Percentiles rank a stretch among this genome's conserved stretches.
Evolutionary conservation across 495 filamentous ascomycete genomes (phyloP).

Genomic region (Hypoxylon fragiforme): DNA sequence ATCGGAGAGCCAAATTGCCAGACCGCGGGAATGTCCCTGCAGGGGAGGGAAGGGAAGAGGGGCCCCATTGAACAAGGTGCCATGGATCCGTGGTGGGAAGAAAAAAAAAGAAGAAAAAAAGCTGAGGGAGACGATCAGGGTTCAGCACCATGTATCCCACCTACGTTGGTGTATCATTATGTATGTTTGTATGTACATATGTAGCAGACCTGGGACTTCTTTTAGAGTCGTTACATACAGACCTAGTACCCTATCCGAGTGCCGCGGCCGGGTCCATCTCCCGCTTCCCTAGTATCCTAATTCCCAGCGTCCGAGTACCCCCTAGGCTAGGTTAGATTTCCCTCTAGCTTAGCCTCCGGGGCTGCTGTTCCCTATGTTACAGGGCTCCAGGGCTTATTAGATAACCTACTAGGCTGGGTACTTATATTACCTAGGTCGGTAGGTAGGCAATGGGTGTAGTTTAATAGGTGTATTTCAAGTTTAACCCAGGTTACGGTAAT

Average conservation of each 20-base stretch:
- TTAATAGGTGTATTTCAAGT: no score
- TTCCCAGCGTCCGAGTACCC: neutral
- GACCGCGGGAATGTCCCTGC: constrained; percentile 30
- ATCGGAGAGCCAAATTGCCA: constrained; percentile 6
- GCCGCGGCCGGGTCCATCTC: constrained; percentile 35
- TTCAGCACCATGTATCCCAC: constrained; percentile 25
- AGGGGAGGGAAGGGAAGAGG: no score
- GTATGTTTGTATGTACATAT: no score
- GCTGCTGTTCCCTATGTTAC: constrained; percentile 1
- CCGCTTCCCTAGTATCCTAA: constrained; percentile 12
- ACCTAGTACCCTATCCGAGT: no score
- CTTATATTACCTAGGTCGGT: no score
- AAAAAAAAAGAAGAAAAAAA: no score
- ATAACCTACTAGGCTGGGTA: no score
- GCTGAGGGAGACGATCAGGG: constrained; percentile 36
- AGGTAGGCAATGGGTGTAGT: no score
- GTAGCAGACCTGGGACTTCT: no score
- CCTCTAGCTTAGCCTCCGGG: no score
- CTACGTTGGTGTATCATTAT: no score
- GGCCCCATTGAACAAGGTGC: constrained; percentile 31
- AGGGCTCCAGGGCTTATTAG: neutral
- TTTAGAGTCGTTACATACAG: no score
- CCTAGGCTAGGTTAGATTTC: neutral
- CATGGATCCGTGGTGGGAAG: constrained; percentile 27
- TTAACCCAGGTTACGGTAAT: constrained; percentile 32